Percentiles rank a stretch among this genome's conserved stretches.
These are phyloP conservation scores for Evernia prunastri DNA, from an alignment of 495 filamentous ascomycete genomes.

Conservation along the genomic window DNA sequence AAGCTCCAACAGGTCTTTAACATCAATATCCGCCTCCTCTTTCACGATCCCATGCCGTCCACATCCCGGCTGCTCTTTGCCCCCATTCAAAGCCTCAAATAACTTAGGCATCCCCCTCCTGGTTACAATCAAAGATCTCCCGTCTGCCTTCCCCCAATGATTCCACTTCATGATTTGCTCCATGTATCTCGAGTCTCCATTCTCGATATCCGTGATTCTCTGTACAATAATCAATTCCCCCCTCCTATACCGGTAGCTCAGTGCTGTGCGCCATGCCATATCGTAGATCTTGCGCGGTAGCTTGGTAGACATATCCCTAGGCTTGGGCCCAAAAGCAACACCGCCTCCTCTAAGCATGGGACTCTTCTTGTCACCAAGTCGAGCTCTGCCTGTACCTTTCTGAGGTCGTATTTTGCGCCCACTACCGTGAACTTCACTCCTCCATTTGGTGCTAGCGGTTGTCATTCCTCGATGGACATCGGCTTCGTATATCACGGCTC, in stretches of 20 bases:
- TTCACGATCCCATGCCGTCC: slow-evolving; percentile 62
- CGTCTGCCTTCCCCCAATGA: slow-evolving; percentile 61
- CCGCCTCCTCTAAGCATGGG: slow-evolving; percentile 83
- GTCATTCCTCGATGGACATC: slow-evolving; percentile 74
- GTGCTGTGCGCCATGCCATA: slow-evolving; percentile 87
- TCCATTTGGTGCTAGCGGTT: slow-evolving; percentile 77
- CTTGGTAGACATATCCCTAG: slow-evolving; percentile 77
- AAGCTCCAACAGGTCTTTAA: slow-evolving; percentile 84
- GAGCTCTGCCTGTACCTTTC: slow-evolving; percentile 77
- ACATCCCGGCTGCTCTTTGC: slow-evolving; percentile 44
- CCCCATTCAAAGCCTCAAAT: slow-evolving; percentile 42
- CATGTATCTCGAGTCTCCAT: slow-evolving; percentile 51
- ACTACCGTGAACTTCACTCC: slow-evolving; percentile 76
- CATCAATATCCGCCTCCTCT: slow-evolving; percentile 70
- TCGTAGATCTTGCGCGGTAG: slow-evolving; percentile 91
- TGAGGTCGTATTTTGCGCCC: slow-evolving; percentile 70
- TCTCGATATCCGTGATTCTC: slow-evolving; percentile 57
- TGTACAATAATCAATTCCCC: slow-evolving; percentile 83
- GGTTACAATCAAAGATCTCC: slow-evolving; percentile 76
- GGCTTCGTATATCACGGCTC: slow-evolving; percentile 88
- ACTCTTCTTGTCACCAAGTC: slow-evolving; percentile 71
- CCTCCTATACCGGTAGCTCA: slow-evolving; percentile 81
- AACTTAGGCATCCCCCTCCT: slow-evolving; percentile 46
- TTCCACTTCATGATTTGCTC: slow-evolving; percentile 60
- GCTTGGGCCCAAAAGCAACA: slow-evolving; percentile 77